Evolutionary conservation across 2,329 filamentous ascomycete species (phyloP), one percentile per base, ranked within the genome.

Genomic region (Fusarium sp.): DNA sequence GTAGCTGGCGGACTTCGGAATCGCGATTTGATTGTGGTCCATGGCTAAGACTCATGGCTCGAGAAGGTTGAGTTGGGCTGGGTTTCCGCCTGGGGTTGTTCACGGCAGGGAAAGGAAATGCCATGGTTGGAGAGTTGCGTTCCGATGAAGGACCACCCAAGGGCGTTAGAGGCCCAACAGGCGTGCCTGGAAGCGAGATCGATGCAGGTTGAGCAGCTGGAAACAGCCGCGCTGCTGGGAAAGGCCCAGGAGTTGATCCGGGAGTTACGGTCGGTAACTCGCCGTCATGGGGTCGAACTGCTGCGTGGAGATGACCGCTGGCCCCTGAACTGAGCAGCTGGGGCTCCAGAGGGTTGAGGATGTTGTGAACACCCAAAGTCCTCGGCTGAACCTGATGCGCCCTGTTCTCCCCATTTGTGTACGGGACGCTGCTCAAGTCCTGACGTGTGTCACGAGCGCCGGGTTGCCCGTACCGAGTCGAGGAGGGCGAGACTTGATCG

Each of bases 321-420:
- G 65, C 71, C 37, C 77, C 76, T 12, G 75, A 59, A 11, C 63
- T 68, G 40, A 73, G 66, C 30, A 72, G 54, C 10, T 73, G 79
- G 35, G 79, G 71, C 37, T 82, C 82, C 10, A 82, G 65, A 37
- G 83, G 82, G 68, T 85, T 84, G 67, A 85, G 75, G 10, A 85
- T 81, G 30, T 80, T 84, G 62, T 81, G 80, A 58, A 85, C 83
- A 9, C 81, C 83, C 43, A 83, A 72, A 30, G 80, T 71, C 56
- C 70, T 80, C 43, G 75, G 63, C 6, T 74, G 71, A 33, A 76
- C 66, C 56, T 80, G 79, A 25, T 78, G 79, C n/a, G 72, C 54
- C 57, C 73, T 74, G 40, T 72, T 76, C 12, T 74, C 66, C 20
- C 69, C 73, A 50, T 79, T 78, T 45, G 74, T 70, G 35, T 74